Percentiles rank a stretch among this genome's conserved stretches.
Conservation (phyloP, 371 early-diverging fungal genomes). For the Chytridium lagenaria region DNA sequence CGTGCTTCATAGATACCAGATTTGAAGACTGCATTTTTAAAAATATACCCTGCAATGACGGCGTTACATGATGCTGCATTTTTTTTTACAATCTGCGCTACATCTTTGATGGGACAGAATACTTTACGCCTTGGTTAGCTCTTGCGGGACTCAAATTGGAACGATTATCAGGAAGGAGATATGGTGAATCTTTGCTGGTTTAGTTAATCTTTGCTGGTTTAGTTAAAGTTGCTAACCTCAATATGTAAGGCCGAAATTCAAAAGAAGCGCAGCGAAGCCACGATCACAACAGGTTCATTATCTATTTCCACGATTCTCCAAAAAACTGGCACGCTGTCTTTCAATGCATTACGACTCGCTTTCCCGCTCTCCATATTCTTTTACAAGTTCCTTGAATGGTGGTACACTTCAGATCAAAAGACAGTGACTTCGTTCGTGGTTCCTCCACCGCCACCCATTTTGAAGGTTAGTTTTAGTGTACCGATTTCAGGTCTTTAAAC, state of each 20-base stretch:
- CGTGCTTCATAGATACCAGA: conserved; percentile 72
- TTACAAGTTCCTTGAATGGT: conserved; percentile 94
- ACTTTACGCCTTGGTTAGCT: conserved; percentile 82
- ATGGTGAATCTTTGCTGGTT: conserved; percentile 61
- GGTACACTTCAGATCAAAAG: conserved; percentile 77
- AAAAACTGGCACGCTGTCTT: too few relatives aligned
- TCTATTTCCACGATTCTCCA: too few relatives aligned
- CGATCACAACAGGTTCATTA: too few relatives aligned
- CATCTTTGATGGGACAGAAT: conserved; percentile 79
- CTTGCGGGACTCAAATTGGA: conserved; percentile 74
- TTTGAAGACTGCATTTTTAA: conserved; percentile 45
- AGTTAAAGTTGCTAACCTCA: too few relatives aligned
- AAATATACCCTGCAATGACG: conserved; percentile 70
- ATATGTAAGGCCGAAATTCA: background rate
- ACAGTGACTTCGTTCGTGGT: conserved; percentile 44
- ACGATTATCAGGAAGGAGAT: conserved; percentile 78
- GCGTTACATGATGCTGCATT: conserved; percentile 40
- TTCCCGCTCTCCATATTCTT: conserved; percentile 90
- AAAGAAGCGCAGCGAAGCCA: background rate
- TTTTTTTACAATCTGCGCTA: conserved; percentile 78
- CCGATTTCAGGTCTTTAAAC: background rate
- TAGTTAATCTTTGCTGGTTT: background rate
- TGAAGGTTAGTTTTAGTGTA: conserved; percentile 57
- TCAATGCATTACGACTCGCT: conserved; percentile 56
- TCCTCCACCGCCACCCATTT: conserved; percentile 68